These are phyloP conservation scores for Trichopus zeylanicus DNA, from an alignment of 116 monocot genomes.

Conservation along the genomic window DNA sequence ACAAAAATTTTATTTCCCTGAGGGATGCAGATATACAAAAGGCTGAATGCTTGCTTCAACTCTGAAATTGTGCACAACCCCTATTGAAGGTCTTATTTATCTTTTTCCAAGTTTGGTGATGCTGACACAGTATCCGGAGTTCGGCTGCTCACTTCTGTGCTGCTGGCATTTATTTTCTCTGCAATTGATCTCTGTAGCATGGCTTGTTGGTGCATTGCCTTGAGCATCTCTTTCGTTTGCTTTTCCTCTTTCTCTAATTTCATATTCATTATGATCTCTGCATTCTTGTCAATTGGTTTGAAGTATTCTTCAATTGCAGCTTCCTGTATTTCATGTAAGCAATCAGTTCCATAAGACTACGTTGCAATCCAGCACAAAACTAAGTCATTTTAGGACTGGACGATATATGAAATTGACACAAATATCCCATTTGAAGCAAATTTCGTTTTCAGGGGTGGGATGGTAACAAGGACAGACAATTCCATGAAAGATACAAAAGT, in stretches of 20 bases:
- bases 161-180: conserved; percentile 7
- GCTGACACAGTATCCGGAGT: not conserved
- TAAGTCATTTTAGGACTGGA: too few relatives aligned
- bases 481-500: too few relatives aligned
- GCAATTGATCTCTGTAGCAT: conserved; percentile 25
- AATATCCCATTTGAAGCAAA: too few relatives aligned
- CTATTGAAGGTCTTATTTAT: too few relatives aligned
- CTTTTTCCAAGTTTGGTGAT: not conserved
- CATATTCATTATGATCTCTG: conserved; percentile 61
- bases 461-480: too few relatives aligned
- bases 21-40: too few relatives aligned
- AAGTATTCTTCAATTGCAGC: conserved; percentile 81
- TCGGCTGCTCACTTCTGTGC: not conserved
- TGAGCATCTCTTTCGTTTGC: conserved; percentile 64
- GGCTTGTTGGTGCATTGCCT: conserved; percentile 42
- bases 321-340: conserved; percentile 39
- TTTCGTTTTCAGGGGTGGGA: too few relatives aligned
- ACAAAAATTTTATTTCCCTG: too few relatives aligned
- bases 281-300: conserved; percentile 80
- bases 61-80: not conserved
- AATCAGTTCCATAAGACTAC: not conserved
- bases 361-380: too few relatives aligned
- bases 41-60: not conserved
- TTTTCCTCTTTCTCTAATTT: conserved; percentile 82
- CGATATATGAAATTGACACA: too few relatives aligned